Evolutionary conservation across 768 basidiomycete genomes (phyloP), one percentile per base, ranked within the genome.

Genomic region (Podaxis carcinomalis): DNA sequence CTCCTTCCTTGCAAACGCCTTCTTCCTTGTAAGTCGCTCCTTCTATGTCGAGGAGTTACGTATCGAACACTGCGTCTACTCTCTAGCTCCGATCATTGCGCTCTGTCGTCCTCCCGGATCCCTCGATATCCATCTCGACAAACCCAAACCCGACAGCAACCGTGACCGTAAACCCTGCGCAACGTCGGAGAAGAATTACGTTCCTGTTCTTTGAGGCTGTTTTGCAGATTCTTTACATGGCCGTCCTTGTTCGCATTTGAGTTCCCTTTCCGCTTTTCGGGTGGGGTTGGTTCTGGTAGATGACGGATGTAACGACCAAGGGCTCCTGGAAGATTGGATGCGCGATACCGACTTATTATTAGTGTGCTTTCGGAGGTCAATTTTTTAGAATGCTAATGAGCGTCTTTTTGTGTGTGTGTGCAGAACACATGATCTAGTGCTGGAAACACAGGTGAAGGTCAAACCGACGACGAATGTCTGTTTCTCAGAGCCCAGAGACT

Each of bases 131-230:
- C 19, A 69, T 75, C 61, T 69, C 66, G 56, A 72, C 61, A 32
- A 72, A 66, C 74, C 66, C 70, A 70, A 66, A 69, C 72, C 68
- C 80, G 39, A 82, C 75, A 39, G 83, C 70, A 49, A 83, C 78
- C 2, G 80, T 76, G 14, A 90, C 90, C 0, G 83, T 94, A 19
- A 88, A 87, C 37, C 87, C 89, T 53, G 83, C 89, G 0, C 91
- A 93, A 64, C 83, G 95, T 14, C 83, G 89, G n/a, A 78, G 92
- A 35, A 79, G 95, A 50, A 92, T 97, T 62, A 87, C 90, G 37
- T 97, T 98, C 76, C 77, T 98, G 53, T 92, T 98, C 71, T 75
- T 92, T 19, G 86, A 95, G 63, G 94, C 94, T 2, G 83, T 90
- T 40, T 76, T 80, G 21, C 95, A 98, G 76, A 76, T 93, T 5